Evolutionary conservation across 208 protist genomes (phyloP).

Genomic region (Wallacemonas sp.): DNA sequence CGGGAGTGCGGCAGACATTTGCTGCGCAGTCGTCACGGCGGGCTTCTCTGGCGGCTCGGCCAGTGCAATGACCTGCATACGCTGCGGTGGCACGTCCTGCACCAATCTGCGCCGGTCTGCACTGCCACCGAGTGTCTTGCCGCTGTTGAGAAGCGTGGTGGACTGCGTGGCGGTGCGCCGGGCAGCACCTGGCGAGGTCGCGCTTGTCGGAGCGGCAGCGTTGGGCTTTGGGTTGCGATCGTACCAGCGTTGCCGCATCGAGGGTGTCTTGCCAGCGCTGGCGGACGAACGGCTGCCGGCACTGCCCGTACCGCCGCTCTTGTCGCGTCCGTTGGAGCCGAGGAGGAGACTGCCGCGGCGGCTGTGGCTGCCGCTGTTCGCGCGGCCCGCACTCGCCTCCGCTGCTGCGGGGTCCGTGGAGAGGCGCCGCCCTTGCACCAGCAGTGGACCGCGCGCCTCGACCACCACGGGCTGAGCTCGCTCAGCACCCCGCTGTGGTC

Average conservation of each 20-base stretch:
- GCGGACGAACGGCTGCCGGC: not conserved
- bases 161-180: not conserved
- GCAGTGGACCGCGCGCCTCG: conserved; percentile 9
- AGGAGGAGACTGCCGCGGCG: conserved; percentile 3
- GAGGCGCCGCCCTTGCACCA: conserved; percentile 15
- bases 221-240: conserved; percentile 3
- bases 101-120: too few relatives aligned
- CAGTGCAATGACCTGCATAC: too few relatives aligned
- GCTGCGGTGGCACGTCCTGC: too few relatives aligned
- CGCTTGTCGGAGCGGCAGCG: not conserved
- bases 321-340: too few relatives aligned
- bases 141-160: not conserved
- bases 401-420: not conserved
- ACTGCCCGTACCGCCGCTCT: too few relatives aligned
- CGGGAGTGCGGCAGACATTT: not conserved
- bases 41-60: too few relatives aligned
- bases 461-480: not conserved
- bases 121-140: too few relatives aligned
- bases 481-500: not conserved
- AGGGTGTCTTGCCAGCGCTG: not conserved
- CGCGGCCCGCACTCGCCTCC: not conserved
- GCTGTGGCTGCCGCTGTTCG: conserved; percentile 1
- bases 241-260: conserved; percentile 19
- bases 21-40: too few relatives aligned
- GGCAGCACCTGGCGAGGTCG: not conserved